phyloP scores from a whole-genome alignment of 202 grass and related monocot species.

The Cymbopogon flexuosus region DNA sequence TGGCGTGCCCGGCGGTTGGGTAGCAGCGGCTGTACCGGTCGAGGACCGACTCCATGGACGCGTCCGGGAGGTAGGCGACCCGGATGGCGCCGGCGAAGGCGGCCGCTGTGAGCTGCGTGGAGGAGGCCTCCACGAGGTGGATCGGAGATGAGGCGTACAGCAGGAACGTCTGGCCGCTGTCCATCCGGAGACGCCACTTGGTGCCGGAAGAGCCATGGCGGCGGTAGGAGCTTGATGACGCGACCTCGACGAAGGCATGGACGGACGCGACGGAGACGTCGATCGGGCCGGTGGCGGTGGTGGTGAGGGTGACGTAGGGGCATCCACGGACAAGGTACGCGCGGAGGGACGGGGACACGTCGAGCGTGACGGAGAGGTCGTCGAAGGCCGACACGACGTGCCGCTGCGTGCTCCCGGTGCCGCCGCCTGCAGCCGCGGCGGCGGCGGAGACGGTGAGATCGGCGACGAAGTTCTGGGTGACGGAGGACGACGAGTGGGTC shows the following conservation, averaged over 20 bases:
- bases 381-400: slow-evolving; percentile 61
- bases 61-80: slow-evolving; percentile 58
- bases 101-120: slow-evolving; percentile 46
- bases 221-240: not conserved
- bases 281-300: slow-evolving; percentile 2
- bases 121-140: slow-evolving; percentile 28
- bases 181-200: slow-evolving; percentile 69
- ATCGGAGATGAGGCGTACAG: slow-evolving; percentile 71
- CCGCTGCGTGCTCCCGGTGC: not conserved
- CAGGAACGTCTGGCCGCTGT: slow-evolving; percentile 83
- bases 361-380: slow-evolving; percentile 85
- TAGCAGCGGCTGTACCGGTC: slow-evolving; percentile 70
- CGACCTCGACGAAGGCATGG: slow-evolving; percentile 66
- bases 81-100: slow-evolving; percentile 63
- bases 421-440: not conserved
- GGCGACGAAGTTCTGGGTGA: slow-evolving; percentile 69
- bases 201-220: slow-evolving; percentile 34
- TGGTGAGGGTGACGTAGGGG: slow-evolving; percentile 72
- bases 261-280: slow-evolving; percentile 65
- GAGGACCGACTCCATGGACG: slow-evolving; percentile 54
- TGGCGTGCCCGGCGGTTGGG: slow-evolving; percentile 59
- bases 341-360: slow-evolving; percentile 56
- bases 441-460: slow-evolving; percentile 65
- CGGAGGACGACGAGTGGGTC: slow-evolving; percentile 32
- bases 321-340: slow-evolving; percentile 73